These are phyloP conservation scores for Prinsepia uniflora DNA, from an alignment of 306 rosid genomes.

Conservation along the genomic window DNA sequence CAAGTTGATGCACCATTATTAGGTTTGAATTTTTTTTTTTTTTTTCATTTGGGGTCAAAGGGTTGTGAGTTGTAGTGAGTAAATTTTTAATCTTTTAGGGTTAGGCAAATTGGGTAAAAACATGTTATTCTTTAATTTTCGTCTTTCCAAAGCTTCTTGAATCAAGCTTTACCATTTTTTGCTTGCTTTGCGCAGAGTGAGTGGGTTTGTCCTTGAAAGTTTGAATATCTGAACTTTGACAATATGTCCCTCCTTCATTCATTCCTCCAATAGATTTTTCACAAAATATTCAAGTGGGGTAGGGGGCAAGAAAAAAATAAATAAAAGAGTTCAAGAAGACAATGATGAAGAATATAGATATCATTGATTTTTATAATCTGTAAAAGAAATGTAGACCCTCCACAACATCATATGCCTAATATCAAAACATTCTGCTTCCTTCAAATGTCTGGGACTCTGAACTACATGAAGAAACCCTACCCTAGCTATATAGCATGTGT, in stretches of 20 bases:
- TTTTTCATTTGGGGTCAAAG: too few relatives aligned
- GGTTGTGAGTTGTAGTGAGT: too few relatives aligned
- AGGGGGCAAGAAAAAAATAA: not conserved
- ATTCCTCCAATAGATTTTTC: not conserved
- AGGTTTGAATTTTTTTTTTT: too few relatives aligned
- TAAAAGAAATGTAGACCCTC: conserved; percentile 44
- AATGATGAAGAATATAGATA: conserved; percentile 30
- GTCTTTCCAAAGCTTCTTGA: too few relatives aligned
- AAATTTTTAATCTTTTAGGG: too few relatives aligned
- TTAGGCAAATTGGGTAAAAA: too few relatives aligned
- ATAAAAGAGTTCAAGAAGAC: conserved; percentile 1
- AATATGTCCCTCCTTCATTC: not conserved
- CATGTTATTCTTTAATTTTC: too few relatives aligned
- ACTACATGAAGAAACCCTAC: conserved; percentile 36
- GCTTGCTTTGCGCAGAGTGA: conserved; percentile 15
- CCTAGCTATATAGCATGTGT: conserved; percentile 37
- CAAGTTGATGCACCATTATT: too few relatives aligned
- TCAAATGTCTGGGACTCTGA: conserved; percentile 47
- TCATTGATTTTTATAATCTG: conserved; percentile 27
- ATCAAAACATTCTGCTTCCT: conserved; percentile 43
- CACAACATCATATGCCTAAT: conserved; percentile 38
- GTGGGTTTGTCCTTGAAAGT: not conserved
- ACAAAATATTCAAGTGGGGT: not conserved
- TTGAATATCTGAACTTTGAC: conserved; percentile 10
- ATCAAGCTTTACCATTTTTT: too few relatives aligned